These are phyloP conservation scores for Leccinum uliginosum DNA, from an alignment of 768 basidiomycete species.

Conservation along the genomic window DNA sequence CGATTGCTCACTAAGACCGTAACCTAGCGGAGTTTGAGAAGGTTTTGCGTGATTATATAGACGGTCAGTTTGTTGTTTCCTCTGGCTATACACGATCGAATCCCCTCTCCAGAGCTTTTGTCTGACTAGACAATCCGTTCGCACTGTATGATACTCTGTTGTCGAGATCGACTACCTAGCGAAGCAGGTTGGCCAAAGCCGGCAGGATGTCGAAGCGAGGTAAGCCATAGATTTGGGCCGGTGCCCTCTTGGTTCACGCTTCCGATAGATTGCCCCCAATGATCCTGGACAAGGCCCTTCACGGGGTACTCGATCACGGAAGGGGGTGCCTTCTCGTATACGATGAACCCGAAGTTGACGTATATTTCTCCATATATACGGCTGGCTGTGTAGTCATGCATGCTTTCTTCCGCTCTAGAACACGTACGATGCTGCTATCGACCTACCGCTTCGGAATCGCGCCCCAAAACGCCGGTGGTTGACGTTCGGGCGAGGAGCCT, in stretches of 20 bases:
- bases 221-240: slow-evolving; percentile 35
- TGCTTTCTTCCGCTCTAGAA: slow-evolving; percentile 44
- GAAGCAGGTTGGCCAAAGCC: slow-evolving; percentile 76
- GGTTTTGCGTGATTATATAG: slow-evolving; percentile 79
- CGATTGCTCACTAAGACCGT: slow-evolving; percentile 87
- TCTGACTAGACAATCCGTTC: slow-evolving; percentile 95
- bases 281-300: slow-evolving; percentile 93
- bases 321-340: slow-evolving; percentile 90
- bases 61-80: slow-evolving; percentile 42
- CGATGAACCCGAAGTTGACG: slow-evolving; percentile 81
- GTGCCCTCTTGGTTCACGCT: slow-evolving; percentile 1
- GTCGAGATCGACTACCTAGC: slow-evolving; percentile 92
- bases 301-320: slow-evolving; percentile 96
- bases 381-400: slow-evolving; percentile 1
- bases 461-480: slow-evolving; percentile 19
- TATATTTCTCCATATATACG: slow-evolving; percentile 35
- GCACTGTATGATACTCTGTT: slow-evolving; percentile 87
- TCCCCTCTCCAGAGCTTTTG: slow-evolving; percentile 64
- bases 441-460: slow-evolving; percentile 12
- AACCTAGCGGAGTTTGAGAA: slow-evolving; percentile 88
- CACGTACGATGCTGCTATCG: slow-evolving; percentile 83
- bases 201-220: slow-evolving; percentile 90
- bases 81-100: neutral
- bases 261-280: slow-evolving; percentile 81
- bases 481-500: slow-evolving; percentile 14